Evolutionary conservation across 768 basidiomycete genomes (phyloP).

Genomic region (Lentinula detonsa): DNA sequence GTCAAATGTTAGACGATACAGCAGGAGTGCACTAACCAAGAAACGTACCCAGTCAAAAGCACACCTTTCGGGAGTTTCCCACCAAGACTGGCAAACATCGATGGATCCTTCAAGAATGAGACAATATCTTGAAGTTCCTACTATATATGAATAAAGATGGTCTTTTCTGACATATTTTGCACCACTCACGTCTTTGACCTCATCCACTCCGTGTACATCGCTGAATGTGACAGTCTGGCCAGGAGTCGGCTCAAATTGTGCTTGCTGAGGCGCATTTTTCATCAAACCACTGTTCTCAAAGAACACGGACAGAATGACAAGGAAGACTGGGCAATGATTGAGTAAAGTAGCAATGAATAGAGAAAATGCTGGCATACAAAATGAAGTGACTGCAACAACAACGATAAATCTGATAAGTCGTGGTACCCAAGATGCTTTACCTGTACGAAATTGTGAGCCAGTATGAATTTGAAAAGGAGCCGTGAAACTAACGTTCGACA

Average conservation of each 20-base stretch:
- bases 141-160: conserved; percentile 7
- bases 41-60: conserved; percentile 65
- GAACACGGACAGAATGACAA: conserved; percentile 83
- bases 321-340: conserved; percentile 44
- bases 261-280: conserved; percentile 77
- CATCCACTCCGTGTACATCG: conserved; percentile 97
- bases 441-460: conserved; percentile 26
- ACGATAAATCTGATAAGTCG: conserved; percentile 59
- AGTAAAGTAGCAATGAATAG: conserved; percentile 1
- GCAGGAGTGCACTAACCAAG: neutral
- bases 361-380: conserved; percentile 44
- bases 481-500: conserved; percentile 60
- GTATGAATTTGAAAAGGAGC: neutral
- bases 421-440: conserved; percentile 62
- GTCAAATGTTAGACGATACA: neutral
- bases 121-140: conserved; percentile 94
- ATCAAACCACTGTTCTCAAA: conserved; percentile 92
- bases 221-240: conserved; percentile 84
- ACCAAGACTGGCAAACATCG: conserved; percentile 83
- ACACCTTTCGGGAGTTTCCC: conserved; percentile 95
- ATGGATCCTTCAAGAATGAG: conserved; percentile 91
- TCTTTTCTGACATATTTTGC: neutral
- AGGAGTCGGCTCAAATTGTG: conserved; percentile 78
- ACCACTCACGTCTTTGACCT: conserved; percentile 77
- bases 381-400: conserved; percentile 47